A percentile compares a stretch with the other conserved stretches of the same genome.
Evolutionary conservation across 2,329 filamentous ascomycete species (phyloP).

Genomic region (Ophiocordyceps camponoti-saundersi): DNA sequence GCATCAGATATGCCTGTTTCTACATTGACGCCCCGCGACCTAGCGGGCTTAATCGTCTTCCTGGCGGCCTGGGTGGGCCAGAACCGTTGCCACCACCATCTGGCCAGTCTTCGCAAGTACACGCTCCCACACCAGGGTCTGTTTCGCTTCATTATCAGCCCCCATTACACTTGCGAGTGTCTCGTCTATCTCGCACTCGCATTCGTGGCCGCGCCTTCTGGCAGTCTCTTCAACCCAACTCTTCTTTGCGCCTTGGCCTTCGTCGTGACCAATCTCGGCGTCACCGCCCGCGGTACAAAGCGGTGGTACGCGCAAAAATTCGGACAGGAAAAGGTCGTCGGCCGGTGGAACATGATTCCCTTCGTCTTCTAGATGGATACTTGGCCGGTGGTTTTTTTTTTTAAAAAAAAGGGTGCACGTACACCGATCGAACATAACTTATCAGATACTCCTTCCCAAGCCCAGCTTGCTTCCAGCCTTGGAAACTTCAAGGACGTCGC

Average conservation of each 20-base stretch:
- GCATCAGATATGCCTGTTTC: constrained; percentile 5
- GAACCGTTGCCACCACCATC: constrained; percentile 53
- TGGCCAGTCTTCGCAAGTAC: constrained; percentile 63
- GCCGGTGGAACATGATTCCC: constrained; percentile 64
- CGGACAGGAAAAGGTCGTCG: constrained; percentile 42
- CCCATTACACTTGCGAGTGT: constrained; percentile 86
- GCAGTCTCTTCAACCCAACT: constrained; percentile 52
- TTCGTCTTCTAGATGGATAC: constrained; percentile 31
- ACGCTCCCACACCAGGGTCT: constrained; percentile 57
- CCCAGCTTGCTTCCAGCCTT: constrained; percentile 54
- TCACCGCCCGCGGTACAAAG: constrained; percentile 64
- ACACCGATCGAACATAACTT: constrained; percentile 11
- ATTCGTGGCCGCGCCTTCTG: constrained; percentile 53
- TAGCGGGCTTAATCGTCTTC: constrained; percentile 44
- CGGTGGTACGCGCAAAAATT: constrained; percentile 68
- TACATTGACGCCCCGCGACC: constrained; percentile 9
- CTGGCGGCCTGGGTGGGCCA: constrained; percentile 55
- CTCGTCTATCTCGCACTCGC: constrained; percentile 68
- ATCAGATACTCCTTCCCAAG: constrained; percentile 7
- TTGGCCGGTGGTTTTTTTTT: constrained; percentile 5
- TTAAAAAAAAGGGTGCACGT: constrained; percentile 17
- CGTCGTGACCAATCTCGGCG: constrained; percentile 61
- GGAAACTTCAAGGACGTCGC: constrained; percentile 73
- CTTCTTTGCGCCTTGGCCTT: constrained; percentile 55
- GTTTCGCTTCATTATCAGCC: constrained; percentile 60